Conservation (phyloP, 371 early-diverging fungal species). For the Syncephalastrum sp. region DNA sequence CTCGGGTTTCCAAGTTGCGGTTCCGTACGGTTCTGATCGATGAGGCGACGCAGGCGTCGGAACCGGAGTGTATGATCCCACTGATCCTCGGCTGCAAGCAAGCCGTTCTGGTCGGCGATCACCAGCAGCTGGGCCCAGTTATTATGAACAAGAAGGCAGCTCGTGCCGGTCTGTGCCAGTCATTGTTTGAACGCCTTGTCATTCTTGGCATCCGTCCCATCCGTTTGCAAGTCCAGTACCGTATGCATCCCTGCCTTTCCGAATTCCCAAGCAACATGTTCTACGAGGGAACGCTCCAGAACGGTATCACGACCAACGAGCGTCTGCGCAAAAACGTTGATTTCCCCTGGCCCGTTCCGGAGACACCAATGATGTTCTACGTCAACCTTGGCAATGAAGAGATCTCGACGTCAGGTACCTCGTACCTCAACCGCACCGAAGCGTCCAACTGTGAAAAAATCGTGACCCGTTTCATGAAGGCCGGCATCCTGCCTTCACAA, state of each 20-base stretch:
- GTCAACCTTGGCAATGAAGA: conserved; percentile 94
- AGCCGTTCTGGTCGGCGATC: conserved; percentile 98
- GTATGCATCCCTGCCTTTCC: conserved; percentile 98
- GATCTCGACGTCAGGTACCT: conserved; percentile 94
- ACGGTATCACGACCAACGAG: conserved; percentile 92
- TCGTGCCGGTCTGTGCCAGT: conserved; percentile 91
- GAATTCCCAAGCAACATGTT: conserved; percentile 99
- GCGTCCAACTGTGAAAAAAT: conserved; percentile 92
- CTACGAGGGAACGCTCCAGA: conserved; percentile 96
- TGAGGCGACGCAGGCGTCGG: conserved; percentile 98
- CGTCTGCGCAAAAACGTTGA: conserved; percentile 84
- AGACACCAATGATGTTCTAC: conserved; percentile 95
- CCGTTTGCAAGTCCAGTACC: conserved; percentile 96
- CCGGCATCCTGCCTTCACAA: conserved; percentile 85
- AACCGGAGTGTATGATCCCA: conserved; percentile 98
- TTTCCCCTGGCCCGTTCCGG: conserved; percentile 95
- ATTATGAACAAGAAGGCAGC: conserved; percentile 97
- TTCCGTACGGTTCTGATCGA: conserved; percentile 97
- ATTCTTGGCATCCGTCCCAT: conserved; percentile 91
- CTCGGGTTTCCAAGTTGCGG: conserved; percentile 79
- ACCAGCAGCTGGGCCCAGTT: conserved; percentile 98
- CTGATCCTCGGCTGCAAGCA: conserved; percentile 94
- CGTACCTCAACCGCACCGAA: conserved; percentile 93
- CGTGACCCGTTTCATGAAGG: conserved; percentile 90
- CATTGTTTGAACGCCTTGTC: conserved; percentile 96